Evolutionary conservation across 1,284 basidiomycete genomes (phyloP), one percentile per base, ranked within the genome.

Genomic region (Athelia sp.): DNA sequence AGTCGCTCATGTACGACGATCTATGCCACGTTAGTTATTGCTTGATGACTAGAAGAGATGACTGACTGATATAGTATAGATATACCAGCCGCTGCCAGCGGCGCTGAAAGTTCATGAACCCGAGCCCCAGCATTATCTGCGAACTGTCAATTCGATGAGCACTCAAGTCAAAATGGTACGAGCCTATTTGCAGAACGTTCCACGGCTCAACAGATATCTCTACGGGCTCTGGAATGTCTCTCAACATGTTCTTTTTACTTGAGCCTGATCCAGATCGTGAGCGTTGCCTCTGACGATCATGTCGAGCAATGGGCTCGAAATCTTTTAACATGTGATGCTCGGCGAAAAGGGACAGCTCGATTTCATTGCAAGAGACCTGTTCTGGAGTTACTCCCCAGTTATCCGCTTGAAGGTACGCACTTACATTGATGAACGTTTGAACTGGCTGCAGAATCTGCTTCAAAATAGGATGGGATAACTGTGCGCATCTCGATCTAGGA

Each of bases 1-100:
- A 92, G 66, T 93, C 89, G 58, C 87, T 85, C 76, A 84, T 84
- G 63, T 92, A 90, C 10, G 86, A 88, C 3, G 88, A 90, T 63
- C 26, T 29, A 29, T 6, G 26, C 6, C 4, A 29, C 13, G 13
- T 29, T 4, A 29, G 13, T 29, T 29, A 29, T 4, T 29, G 26
- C 6, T 29, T 29, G n/a, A n/a, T n/a, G n/a, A 29, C 26, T 29
- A 29, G 26, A 29, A 29, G 13, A 29, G 26, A 29, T 29, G 26
- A 29, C 26, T 29, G 26, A 29, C 26, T 90, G 90, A 62, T 91
- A 93, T 4, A 92, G 70, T 50, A 92, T 92, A 23, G 87, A 87
- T 40, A 93, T 90, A 9, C 87, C 88, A 31, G 86, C 88, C 21
- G 78, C 79, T 3, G 89, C 87, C 11, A 93, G 72, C 21, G 85